phyloP scores from a whole-genome alignment of 1,284 basidiomycete genomes.

The Cutaneotrichosporon sp. region DNA sequence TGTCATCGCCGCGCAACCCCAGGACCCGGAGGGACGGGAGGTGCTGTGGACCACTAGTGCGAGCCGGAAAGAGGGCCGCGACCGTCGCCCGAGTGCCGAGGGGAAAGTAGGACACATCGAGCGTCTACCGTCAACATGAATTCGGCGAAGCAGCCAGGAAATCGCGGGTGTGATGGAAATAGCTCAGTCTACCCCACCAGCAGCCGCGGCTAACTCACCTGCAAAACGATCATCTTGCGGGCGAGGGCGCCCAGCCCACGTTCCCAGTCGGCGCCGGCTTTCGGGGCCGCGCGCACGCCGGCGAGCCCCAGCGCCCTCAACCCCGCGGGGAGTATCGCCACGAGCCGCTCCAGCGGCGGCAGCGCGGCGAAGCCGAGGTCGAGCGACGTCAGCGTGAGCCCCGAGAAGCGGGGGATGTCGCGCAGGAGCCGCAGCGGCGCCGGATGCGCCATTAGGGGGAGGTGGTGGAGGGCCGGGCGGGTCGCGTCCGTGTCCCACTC shows the following conservation, averaged over 20 bases:
- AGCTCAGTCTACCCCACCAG: too few species aligned
- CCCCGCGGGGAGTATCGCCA: constrained; percentile 26
- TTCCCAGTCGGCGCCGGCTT: constrained; percentile 17
- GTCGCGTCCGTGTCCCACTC: constrained; percentile 29
- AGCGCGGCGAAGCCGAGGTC: constrained; percentile 40
- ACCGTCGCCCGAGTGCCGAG: constrained; percentile 6
- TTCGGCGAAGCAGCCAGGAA: background rate
- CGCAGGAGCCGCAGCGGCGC: constrained; percentile 31
- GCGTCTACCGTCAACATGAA: constrained; percentile 21
- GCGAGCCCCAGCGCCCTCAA: constrained; percentile 35
- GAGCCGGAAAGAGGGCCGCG: background rate
- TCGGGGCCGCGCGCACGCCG: constrained; percentile 23
- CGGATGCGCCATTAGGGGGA: constrained; percentile 35
- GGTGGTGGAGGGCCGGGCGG: constrained; percentile 24
- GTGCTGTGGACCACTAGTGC: background rate
- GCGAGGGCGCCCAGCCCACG: constrained; percentile 28
- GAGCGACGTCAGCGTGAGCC: constrained; percentile 33
- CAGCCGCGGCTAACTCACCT: constrained; percentile 25
- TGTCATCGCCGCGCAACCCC: background rate
- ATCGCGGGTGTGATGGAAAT: too few species aligned
- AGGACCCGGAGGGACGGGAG: background rate
- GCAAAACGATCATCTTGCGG: constrained; percentile 37
- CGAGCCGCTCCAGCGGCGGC: constrained; percentile 32
- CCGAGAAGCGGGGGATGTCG: constrained; percentile 18
- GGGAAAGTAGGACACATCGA: constrained; percentile 35